Percentiles rank a stretch among this genome's conserved stretches.
Conservation (phyloP, 2,329 filamentous ascomycete species). For the Stagonosporopsis rhizophila region DNA sequence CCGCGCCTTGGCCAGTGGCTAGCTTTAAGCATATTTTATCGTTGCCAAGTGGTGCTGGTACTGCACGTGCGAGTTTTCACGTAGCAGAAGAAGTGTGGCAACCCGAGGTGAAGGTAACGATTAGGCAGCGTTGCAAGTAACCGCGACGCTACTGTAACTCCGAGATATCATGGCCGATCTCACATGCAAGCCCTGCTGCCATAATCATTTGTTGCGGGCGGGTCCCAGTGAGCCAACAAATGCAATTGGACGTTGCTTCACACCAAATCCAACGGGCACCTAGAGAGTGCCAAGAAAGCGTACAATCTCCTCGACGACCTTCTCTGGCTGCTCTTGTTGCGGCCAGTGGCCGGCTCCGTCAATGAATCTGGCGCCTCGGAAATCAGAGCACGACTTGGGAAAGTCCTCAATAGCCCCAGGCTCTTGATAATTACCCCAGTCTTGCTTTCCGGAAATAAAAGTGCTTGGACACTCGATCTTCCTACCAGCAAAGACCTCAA, state of each 20-base stretch:
- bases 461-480: conserved; percentile 67
- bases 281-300: conserved; percentile 47
- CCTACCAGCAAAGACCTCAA: conserved; percentile 65
- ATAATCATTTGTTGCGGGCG: neutral
- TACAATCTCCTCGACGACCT: conserved; percentile 58
- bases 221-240: neutral
- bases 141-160: neutral
- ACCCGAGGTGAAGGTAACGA: neutral
- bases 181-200: neutral
- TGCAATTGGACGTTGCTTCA: neutral
- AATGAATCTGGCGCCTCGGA: conserved; percentile 61
- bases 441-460: conserved; percentile 67
- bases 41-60: neutral
- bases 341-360: conserved; percentile 73
- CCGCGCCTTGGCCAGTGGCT: too few species aligned
- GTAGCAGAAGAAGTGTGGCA: neutral
- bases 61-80: neutral
- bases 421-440: conserved; percentile 74
- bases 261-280: neutral
- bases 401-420: conserved; percentile 68
- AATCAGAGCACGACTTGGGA: conserved; percentile 60
- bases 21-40: neutral
- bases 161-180: neutral
- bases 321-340: conserved; percentile 69
- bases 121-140: neutral